A percentile compares a stretch with the other conserved stretches of the same genome.
Conservation (phyloP, 257 asterid genomes). For the Rauvolfia tetraphylla region DNA sequence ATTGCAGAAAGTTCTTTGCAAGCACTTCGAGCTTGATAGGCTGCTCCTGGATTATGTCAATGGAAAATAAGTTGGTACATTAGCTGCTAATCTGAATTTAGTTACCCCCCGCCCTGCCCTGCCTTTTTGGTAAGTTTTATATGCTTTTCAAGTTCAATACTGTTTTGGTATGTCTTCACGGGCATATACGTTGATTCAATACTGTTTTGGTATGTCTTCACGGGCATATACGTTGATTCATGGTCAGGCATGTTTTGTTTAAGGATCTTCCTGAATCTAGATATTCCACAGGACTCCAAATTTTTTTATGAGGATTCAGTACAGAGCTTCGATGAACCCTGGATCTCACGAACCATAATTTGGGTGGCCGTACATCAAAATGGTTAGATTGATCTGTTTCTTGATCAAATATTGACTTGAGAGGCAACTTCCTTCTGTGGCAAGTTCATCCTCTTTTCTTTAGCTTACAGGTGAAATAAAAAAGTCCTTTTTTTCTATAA, state of each 20-base stretch:
- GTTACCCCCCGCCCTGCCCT: too few relatives aligned
- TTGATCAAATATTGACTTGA: not conserved
- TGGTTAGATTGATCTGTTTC: not conserved
- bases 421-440: not conserved
- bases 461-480: too few relatives aligned
- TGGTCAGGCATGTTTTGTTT: too few relatives aligned
- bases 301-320: not conserved
- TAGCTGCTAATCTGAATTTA: not conserved
- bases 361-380: not conserved
- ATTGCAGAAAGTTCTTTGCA: conserved; percentile 75
- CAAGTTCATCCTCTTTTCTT: not conserved
- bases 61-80: conserved; percentile 54
- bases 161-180: not conserved
- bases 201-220: not conserved
- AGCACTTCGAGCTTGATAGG: conserved; percentile 88
- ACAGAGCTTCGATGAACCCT: not conserved
- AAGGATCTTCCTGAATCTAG: not conserved
- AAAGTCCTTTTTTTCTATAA: too few relatives aligned
- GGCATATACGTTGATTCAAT: not conserved
- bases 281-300: not conserved
- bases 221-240: too few relatives aligned
- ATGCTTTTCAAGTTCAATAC: too few relatives aligned
- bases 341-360: not conserved
- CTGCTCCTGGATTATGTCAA: conserved; percentile 70
- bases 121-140: not conserved